phyloP scores from a whole-genome alignment of 176 grass and related monocot genomes.

The sorghum (Sorghum bicolor) region DNA sequence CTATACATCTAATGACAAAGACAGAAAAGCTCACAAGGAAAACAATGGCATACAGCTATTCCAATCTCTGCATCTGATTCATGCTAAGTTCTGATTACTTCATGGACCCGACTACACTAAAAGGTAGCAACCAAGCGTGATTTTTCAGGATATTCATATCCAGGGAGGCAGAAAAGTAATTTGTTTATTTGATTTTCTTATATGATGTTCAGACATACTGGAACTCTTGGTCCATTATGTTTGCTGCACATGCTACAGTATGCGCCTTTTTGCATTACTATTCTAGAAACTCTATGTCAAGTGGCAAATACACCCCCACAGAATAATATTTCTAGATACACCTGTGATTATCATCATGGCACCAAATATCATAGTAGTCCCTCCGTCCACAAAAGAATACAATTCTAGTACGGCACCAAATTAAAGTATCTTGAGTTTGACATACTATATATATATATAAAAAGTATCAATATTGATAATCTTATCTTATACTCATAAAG shows the following conservation, averaged over 20 bases:
- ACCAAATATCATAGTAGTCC: conserved; percentile 18
- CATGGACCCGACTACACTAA: conserved; percentile 1
- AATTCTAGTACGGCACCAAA: background rate
- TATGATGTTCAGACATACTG: conserved; percentile 1
- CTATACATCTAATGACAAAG: background rate
- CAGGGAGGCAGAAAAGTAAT: conserved; percentile 1
- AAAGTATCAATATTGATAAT: background rate
- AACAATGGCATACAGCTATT: background rate
- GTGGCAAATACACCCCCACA: conserved; percentile 2
- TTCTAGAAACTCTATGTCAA: conserved; percentile 20
- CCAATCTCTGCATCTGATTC: background rate
- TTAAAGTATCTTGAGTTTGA: background rate
- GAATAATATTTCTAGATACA: conserved; percentile 29
- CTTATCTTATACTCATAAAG: too few species aligned
- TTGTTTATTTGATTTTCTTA: background rate
- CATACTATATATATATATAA: background rate
- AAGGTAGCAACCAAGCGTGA: background rate
- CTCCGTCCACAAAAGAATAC: background rate
- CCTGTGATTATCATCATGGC: background rate
- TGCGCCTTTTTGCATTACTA: conserved; percentile 3
- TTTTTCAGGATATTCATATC: conserved; percentile 3
- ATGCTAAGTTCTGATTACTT: conserved; percentile 10
- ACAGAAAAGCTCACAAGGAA: background rate
- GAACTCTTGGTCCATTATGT: background rate
- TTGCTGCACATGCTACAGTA: background rate